Base-by-base conservation (phyloP, 768 basidiomycete genomes). In the Amanita inopinata region DNA sequence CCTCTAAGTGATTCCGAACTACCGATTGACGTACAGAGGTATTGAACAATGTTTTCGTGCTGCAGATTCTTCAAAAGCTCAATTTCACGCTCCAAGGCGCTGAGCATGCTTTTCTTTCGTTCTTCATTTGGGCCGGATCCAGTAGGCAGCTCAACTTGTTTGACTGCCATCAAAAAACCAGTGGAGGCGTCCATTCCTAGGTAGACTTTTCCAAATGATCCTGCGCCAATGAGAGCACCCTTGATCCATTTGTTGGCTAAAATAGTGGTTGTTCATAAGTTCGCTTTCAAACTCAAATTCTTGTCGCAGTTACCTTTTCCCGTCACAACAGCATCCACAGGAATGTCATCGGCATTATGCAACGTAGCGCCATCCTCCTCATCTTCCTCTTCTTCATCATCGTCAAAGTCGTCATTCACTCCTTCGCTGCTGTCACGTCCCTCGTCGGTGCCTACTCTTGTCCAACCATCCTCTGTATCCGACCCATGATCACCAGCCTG, bases 41-140 rank as follows among this genome's bases (percentile, higher is more conserved):
- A 99, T 65, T 97, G 94, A 17, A 99, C 96, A 47, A 99, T 98
- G 56, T 98, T 94, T 46, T 82, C 81, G 57, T 97, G 92, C 50
- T 94, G 86, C 38, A 96, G 66, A 45, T 91, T 86, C 57, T 92
- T 90, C 48, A 97, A 68, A 2, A 97, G 70, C 64, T 89, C 90
- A 48, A 97, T 97, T 62, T 99, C 96, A 28, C 86, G 78, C 61
- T 97, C 91, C 32, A 92, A 69, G 1, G 89, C 89, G 43, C 74
- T 86, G 9, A 91, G 75, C 92, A 97, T 97, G 61, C 76, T 80
- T 66, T 85, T 83, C 65, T 92, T 94, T 50, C 90, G 80, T 56
- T 92, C 92, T 56, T 93, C 86, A 56, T 93, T 93, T 3, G 82
- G 78, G 6, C 78, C 80, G 9, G 80, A 78, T 12, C 88, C 82